A percentile compares a stretch with the other conserved stretches of the same genome.
Conservation (phyloP, 768 basidiomycete genomes). For the Tulasnella sp. region DNA sequence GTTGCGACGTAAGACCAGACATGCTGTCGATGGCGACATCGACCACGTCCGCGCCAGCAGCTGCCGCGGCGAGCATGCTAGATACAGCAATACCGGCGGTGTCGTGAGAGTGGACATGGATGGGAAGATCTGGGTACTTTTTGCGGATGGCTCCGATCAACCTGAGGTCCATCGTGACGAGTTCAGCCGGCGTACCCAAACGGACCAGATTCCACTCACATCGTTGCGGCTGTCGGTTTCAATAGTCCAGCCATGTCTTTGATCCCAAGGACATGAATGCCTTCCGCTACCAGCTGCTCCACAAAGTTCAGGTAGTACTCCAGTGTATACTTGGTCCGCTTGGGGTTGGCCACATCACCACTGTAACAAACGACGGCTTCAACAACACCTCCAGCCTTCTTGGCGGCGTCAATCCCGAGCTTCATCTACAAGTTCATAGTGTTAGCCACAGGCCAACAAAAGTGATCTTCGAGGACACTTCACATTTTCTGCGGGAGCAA, state of each 20-base stretch:
- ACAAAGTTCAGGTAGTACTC: conserved; percentile 96
- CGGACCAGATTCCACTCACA: conserved; percentile 40
- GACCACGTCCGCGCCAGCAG: conserved; percentile 95
- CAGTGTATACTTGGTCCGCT: conserved; percentile 93
- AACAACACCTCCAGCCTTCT: conserved; percentile 97
- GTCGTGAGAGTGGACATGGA: conserved; percentile 99
- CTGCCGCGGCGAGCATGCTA: conserved; percentile 93
- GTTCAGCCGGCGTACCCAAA: background rate
- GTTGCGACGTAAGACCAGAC: conserved; percentile 97
- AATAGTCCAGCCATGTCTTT: conserved; percentile 99
- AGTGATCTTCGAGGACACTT: conserved; percentile 23
- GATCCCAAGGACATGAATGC: conserved; percentile 92
- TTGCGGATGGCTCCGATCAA: conserved; percentile 90
- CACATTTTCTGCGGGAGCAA: conserved; percentile 59
- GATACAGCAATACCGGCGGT: conserved; percentile 96
- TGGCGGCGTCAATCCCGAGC: conserved; percentile 97
- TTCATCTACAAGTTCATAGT: conserved; percentile 54
- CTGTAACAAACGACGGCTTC: conserved; percentile 98
- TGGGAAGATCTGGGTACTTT: conserved; percentile 94
- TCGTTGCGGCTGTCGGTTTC: conserved; percentile 84
- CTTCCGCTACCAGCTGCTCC: conserved; percentile 83
- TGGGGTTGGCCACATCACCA: conserved; percentile 89
- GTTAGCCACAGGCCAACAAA: conserved; percentile 18
- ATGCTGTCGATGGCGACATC: conserved; percentile 99
- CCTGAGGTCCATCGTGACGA: conserved; percentile 32